A percentile compares a stretch with the other conserved stretches of the same genome.
These are phyloP conservation scores for Aureobasidium sp. DNA, from an alignment of 2,329 filamentous ascomycete species.

Conservation along the genomic window DNA sequence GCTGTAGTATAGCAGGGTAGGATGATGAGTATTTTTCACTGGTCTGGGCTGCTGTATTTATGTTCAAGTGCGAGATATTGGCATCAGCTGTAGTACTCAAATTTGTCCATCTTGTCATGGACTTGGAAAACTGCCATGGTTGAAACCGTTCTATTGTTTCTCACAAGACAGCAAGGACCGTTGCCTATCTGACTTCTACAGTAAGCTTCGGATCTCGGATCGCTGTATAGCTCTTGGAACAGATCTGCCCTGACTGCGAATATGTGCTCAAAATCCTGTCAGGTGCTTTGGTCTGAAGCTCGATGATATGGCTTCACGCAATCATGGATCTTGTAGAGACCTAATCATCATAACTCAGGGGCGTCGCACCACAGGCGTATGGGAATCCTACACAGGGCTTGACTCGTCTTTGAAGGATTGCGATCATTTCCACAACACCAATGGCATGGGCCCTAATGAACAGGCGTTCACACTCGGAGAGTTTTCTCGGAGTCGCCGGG, in stretches of 20 bases:
- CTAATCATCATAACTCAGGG: too few species aligned
- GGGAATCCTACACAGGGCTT: background rate
- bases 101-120: background rate
- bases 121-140: background rate
- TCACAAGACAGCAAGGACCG: background rate
- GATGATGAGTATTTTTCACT: background rate
- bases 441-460: background rate
- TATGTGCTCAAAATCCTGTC: too few species aligned
- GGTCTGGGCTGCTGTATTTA: background rate
- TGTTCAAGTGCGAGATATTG: background rate
- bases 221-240: background rate
- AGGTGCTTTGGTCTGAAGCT: too few species aligned
- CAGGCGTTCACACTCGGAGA: background rate
- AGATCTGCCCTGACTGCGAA: background rate
- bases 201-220: background rate
- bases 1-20: background rate
- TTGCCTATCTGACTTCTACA: background rate
- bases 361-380: background rate
- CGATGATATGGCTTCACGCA: too few species aligned
- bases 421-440: background rate
- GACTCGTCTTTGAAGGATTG: background rate
- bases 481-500: background rate
- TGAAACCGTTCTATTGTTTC: background rate
- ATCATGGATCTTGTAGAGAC: too few species aligned
- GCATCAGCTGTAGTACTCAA: background rate